A percentile compares a stretch with the other conserved stretches of the same genome.
Evolutionary conservation across 78 protist genomes (phyloP).

Genomic region (Cyanophora paradoxa): DNA sequence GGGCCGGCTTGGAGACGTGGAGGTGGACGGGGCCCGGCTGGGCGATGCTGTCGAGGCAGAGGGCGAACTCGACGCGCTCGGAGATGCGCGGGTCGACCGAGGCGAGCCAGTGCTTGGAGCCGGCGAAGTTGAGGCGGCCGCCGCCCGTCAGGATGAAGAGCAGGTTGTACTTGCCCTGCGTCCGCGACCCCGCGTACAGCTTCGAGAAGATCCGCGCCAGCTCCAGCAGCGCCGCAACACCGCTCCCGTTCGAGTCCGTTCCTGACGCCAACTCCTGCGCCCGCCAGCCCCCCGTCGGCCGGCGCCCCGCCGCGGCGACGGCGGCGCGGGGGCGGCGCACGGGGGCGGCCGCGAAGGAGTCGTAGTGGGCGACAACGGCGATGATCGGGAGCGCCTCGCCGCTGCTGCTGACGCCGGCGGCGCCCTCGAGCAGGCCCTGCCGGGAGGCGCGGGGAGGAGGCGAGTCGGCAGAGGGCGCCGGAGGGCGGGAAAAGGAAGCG

Average conservation of each 20-base stretch:
- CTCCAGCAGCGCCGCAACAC: slow-evolving; percentile 2
- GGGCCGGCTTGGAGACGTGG: neutral
- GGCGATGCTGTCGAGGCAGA: too few relatives aligned
- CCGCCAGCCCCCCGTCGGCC: neutral
- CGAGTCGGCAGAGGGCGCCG: too few relatives aligned
- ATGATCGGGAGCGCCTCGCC: neutral
- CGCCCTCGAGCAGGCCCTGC: too few relatives aligned
- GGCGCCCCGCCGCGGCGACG: neutral
- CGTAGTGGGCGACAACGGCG: neutral
- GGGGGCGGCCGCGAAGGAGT: slow-evolving; percentile 2
- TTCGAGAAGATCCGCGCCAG: slow-evolving; percentile 6
- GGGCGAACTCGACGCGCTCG: slow-evolving; percentile 16
- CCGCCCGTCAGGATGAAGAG: slow-evolving; percentile 19
- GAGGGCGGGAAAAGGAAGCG: too few relatives aligned
- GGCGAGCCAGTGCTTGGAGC: slow-evolving; percentile 8
- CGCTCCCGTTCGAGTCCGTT: slow-evolving; percentile 17
- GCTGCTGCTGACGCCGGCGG: neutral
- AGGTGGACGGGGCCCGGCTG: neutral
- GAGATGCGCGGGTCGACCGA: slow-evolving; percentile 3
- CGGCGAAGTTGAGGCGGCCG: slow-evolving; percentile 10
- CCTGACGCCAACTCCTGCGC: slow-evolving; percentile 13
- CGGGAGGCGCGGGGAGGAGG: too few relatives aligned
- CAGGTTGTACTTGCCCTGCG: slow-evolving; percentile 10
- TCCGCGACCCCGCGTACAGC: slow-evolving; percentile 3
- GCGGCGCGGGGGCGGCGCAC: neutral